Conservation (phyloP, 495 filamentous ascomycete genomes). For the Hypoxylon perforatum region DNA sequence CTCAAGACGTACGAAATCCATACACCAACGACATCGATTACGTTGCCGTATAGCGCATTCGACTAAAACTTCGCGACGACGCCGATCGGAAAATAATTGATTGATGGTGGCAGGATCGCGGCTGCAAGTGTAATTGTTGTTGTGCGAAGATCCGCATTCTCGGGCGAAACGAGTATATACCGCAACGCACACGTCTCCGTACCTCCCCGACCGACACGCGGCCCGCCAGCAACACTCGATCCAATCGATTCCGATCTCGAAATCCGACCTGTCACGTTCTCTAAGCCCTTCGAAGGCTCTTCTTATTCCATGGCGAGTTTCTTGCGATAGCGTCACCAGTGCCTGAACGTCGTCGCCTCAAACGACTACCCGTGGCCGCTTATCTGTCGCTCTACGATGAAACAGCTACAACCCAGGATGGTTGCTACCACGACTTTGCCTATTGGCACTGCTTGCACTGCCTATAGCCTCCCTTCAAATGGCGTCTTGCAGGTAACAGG, state of each 20-base stretch:
- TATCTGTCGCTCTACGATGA: slow-evolving; percentile 22
- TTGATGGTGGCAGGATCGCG: slow-evolving; percentile 2
- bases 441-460: slow-evolving; percentile 59
- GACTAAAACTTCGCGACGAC: not conserved
- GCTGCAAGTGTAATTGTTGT: slow-evolving; percentile 16
- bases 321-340: slow-evolving; percentile 41
- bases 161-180: slow-evolving; percentile 14
- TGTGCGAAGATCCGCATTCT: slow-evolving; percentile 15
- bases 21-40: slow-evolving; percentile 14
- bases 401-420: slow-evolving; percentile 26
- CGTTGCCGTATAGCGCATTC: not conserved
- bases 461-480: slow-evolving; percentile 70
- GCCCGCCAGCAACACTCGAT: not conserved
- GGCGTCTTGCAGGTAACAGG: slow-evolving; percentile 70
- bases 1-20: slow-evolving; percentile 27
- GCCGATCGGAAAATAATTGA: slow-evolving; percentile 3
- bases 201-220: slow-evolving; percentile 8
- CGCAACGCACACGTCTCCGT: slow-evolving; percentile 16
- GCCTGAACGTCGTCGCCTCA: slow-evolving; percentile 37
- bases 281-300: slow-evolving; percentile 38
- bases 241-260: slow-evolving; percentile 24
- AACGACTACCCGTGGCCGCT: slow-evolving; percentile 27
- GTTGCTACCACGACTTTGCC: slow-evolving; percentile 42
- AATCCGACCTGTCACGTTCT: slow-evolving; percentile 21
- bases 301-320: slow-evolving; percentile 45